phyloP scores from a whole-genome alignment of 2,329 filamentous ascomycete species.

The Xylaria sp. region DNA sequence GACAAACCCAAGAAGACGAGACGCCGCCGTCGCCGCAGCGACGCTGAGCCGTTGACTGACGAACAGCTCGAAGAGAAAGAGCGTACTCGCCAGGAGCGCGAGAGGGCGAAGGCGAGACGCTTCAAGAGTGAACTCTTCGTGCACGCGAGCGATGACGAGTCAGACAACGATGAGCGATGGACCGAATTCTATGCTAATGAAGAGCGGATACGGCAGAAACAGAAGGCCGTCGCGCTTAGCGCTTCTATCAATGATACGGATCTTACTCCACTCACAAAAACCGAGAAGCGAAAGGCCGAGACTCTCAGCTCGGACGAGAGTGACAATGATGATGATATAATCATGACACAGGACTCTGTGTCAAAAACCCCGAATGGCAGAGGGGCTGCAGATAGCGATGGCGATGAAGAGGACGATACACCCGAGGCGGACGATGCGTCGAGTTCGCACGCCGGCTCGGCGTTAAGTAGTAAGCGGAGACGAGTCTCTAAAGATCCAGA shows the following conservation, averaged over 20 bases:
- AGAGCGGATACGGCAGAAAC: constrained; percentile 69
- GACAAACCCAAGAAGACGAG: constrained; percentile 70
- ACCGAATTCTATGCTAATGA: constrained; percentile 81
- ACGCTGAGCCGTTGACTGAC: constrained; percentile 63
- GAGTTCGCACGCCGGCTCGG: constrained; percentile 49
- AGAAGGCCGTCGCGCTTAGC: constrained; percentile 52
- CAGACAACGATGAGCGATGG: constrained; percentile 73
- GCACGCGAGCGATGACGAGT: constrained; percentile 86
- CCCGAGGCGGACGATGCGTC: constrained; percentile 53
- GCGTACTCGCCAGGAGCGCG: constrained; percentile 70
- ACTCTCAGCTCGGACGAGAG: constrained; percentile 46
- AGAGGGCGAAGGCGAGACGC: constrained; percentile 79
- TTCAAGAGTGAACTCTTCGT: constrained; percentile 90
- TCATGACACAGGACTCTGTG: constrained; percentile 42
- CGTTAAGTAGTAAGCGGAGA: constrained; percentile 46
- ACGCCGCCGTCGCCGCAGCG: constrained; percentile 64
- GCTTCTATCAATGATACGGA: constrained; percentile 31
- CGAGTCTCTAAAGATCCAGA: constrained; percentile 44
- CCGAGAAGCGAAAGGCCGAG: constrained; percentile 47
- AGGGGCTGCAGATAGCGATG: constrained; percentile 9
- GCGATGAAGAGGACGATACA: constrained; percentile 40
- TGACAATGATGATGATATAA: constrained; percentile 48
- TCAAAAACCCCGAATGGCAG: constrained; percentile 10
- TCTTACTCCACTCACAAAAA: constrained; percentile 32
- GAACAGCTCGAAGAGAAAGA: constrained; percentile 73